These are phyloP conservation scores for Datura wrightii DNA, from an alignment of 257 asterid genomes.

Conservation along the genomic window DNA sequence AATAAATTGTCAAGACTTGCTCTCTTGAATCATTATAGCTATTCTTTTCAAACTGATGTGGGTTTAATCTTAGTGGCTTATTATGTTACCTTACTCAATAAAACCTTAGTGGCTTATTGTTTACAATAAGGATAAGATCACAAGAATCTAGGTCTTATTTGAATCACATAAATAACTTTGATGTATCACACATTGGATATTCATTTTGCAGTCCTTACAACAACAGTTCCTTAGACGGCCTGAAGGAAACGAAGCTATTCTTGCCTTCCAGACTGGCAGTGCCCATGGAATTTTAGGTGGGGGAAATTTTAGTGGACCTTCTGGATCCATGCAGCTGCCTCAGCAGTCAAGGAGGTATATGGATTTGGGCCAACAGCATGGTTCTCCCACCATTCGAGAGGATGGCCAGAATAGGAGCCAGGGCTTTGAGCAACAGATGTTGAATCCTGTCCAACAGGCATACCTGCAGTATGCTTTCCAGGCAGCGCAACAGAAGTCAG, in stretches of 20 bases:
- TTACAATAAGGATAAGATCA: constrained; percentile 23
- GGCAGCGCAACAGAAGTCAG: constrained; percentile 81
- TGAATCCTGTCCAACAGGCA: constrained; percentile 85
- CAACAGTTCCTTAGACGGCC: constrained; percentile 86
- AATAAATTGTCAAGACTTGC: neutral
- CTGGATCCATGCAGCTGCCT: constrained; percentile 76
- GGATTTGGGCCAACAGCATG: constrained; percentile 80
- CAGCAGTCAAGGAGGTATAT: constrained; percentile 77
- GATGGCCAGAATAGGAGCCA: constrained; percentile 79
- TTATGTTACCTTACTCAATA: neutral
- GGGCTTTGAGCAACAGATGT: constrained; percentile 75
- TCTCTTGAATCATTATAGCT: constrained; percentile 12
- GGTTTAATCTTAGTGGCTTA: neutral
- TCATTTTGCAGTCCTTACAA: constrained; percentile 62
- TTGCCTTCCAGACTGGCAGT: constrained; percentile 80
- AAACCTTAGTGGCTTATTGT: neutral
- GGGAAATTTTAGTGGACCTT: constrained; percentile 62
- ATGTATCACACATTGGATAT: constrained; percentile 1
- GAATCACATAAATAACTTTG: neutral
- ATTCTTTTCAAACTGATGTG: constrained; percentile 14
- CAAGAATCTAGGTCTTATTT: constrained; percentile 15
- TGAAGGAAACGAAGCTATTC: constrained; percentile 77
- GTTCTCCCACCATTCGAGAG: constrained; percentile 65
- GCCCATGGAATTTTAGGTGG: constrained; percentile 71
- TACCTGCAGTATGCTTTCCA: constrained; percentile 79